A percentile compares a stretch with the other conserved stretches of the same genome.
Conservation (phyloP, 768 basidiomycete species). For the Boletus bicolor region DNA sequence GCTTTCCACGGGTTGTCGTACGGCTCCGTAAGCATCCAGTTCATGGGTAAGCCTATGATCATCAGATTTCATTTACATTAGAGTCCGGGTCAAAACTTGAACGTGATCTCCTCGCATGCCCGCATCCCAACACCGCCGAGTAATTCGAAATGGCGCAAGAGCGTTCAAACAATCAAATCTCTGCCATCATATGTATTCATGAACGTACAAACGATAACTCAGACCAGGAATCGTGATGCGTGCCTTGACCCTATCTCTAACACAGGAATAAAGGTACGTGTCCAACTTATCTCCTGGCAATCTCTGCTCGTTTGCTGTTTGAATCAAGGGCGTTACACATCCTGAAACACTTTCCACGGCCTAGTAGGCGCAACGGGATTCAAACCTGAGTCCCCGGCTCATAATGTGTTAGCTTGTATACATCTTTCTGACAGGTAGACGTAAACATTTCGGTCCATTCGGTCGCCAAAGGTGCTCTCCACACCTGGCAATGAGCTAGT, state of each 20-base stretch:
- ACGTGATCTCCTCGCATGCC: no score
- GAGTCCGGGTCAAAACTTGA: no score
- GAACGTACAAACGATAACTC: neutral
- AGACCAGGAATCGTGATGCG: neutral
- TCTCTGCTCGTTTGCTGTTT: no score
- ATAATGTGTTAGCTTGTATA: neutral
- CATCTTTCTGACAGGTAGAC: neutral
- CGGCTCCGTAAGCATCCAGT: neutral
- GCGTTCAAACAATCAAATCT: neutral
- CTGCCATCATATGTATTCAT: no score
- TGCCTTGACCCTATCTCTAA: neutral
- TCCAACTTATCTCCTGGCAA: no score
- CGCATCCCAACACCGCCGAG: no score
- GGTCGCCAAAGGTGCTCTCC: neutral
- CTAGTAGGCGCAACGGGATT: neutral
- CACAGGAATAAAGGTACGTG: neutral
- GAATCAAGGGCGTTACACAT: neutral
- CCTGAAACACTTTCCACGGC: neutral
- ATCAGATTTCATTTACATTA: no score
- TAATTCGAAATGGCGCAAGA: no score
- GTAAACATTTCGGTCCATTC: no score
- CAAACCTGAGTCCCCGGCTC: neutral
- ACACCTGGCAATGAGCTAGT: neutral
- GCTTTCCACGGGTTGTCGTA: conserved; percentile 11
- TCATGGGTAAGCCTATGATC: no score